phyloP scores from a whole-genome alignment of 305 asterid species.

The Plantago lanceolata region DNA sequence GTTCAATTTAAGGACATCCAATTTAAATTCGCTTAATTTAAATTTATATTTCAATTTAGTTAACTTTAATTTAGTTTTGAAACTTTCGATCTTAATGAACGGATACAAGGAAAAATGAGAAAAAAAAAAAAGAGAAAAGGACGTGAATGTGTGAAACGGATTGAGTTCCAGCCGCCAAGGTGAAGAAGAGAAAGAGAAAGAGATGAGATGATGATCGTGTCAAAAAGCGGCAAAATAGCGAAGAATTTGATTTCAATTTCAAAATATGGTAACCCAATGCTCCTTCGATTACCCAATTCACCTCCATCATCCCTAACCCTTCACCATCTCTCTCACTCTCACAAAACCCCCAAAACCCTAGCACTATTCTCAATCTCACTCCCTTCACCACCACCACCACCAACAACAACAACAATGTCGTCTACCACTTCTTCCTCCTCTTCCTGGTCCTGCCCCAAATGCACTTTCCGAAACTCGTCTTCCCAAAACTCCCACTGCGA shows the following conservation, averaged over 20 bases:
- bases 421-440: slow-evolving; percentile 25
- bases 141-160: too few relatives aligned
- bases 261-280: slow-evolving; percentile 23
- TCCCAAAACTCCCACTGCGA: slow-evolving; percentile 54
- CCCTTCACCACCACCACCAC: not conserved
- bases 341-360: slow-evolving; percentile 20
- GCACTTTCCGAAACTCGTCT: slow-evolving; percentile 87
- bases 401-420: slow-evolving; percentile 49
- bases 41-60: too few relatives aligned
- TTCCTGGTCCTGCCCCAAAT: slow-evolving; percentile 67
- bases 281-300: slow-evolving; percentile 20
- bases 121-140: too few relatives aligned
- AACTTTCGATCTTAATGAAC: too few relatives aligned
- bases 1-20: too few relatives aligned
- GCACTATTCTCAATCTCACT: too few relatives aligned
- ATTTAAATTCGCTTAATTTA: too few relatives aligned
- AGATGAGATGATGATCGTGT: not conserved
- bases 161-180: too few relatives aligned
- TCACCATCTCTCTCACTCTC: slow-evolving; percentile 7
- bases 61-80: too few relatives aligned
- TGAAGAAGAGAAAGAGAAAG: too few relatives aligned
- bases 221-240: slow-evolving; percentile 34
- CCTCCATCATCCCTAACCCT: slow-evolving; percentile 4
- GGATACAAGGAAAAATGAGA: too few relatives aligned
- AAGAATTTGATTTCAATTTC: slow-evolving; percentile 28